A percentile compares a stretch with the other conserved stretches of the same genome.
These are phyloP conservation scores for Desmodesmus armatus DNA, from an alignment of 139 green algal species.

Conservation along the genomic window DNA sequence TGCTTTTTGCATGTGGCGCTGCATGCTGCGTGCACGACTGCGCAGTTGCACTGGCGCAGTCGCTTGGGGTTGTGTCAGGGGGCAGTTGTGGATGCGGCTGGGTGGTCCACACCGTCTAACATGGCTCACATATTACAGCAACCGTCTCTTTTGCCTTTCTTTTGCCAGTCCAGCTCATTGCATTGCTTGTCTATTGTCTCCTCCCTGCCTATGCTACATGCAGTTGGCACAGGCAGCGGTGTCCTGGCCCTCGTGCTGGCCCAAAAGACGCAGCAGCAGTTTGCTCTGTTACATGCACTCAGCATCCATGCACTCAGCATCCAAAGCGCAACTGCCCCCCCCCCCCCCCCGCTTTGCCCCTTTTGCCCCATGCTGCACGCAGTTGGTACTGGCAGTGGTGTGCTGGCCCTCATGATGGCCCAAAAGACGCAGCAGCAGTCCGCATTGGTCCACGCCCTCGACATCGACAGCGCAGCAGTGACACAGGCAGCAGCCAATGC, in stretches of 20 bases:
- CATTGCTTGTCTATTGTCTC: no score
- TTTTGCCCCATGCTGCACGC: conserved; percentile 28
- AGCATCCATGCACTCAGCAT: no score
- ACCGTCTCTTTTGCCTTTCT: no score
- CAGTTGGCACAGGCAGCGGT: conserved; percentile 54
- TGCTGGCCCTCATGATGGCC: conserved; percentile 62
- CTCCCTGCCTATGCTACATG: conserved; percentile 16
- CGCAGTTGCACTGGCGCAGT: no score
- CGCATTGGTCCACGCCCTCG: conserved; percentile 49
- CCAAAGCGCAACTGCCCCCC: not conserved
- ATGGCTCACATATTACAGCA: no score
- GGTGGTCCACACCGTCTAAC: no score
- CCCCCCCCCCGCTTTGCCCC: not conserved
- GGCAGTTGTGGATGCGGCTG: no score
- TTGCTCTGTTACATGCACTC: conserved; percentile 39
- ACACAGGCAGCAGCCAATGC: conserved; percentile 51
- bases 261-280: conserved; percentile 35
- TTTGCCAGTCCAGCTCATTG: no score
- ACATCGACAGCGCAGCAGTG: conserved; percentile 48
- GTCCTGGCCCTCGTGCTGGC: conserved; percentile 60
- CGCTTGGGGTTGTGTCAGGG: no score
- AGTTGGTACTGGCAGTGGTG: conserved; percentile 57
- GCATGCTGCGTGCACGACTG: no score
- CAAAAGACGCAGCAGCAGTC: conserved; percentile 44
- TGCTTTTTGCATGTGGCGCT: no score